Evolutionary conservation across 805 yeast species (phyloP).

Genomic region (Starmerella powellii): DNA sequence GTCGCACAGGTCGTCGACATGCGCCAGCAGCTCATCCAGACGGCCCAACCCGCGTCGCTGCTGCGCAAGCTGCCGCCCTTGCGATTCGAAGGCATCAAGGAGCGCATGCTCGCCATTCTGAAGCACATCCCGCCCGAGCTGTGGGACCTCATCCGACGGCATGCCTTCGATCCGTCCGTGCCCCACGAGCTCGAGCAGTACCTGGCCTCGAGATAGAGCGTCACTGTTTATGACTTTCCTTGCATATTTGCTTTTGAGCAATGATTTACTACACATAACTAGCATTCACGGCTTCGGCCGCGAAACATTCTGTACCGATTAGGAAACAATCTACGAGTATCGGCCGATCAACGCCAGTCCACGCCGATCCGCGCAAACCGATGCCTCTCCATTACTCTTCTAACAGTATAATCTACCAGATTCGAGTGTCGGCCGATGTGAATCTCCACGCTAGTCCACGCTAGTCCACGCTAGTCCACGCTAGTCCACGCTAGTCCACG

Average conservation of each 20-base stretch:
- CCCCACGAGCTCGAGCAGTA: slow-evolving; percentile 14
- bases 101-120: slow-evolving; percentile 66
- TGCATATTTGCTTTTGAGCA: not conserved
- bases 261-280: too few relatives aligned
- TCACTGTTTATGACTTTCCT: not conserved
- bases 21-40: slow-evolving; percentile 47
- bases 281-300: too few relatives aligned
- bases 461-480: too few relatives aligned
- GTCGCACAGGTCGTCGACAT: slow-evolving; percentile 71
- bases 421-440: too few relatives aligned
- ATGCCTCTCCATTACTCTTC: too few relatives aligned
- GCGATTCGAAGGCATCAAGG: slow-evolving; percentile 62
- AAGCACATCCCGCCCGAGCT: slow-evolving; percentile 58
- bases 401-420: too few relatives aligned
- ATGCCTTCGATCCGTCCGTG: slow-evolving; percentile 39
- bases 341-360: too few relatives aligned
- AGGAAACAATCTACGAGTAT: too few relatives aligned
- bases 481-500: too few relatives aligned
- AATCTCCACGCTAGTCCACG: too few relatives aligned
- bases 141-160: slow-evolving; percentile 51
- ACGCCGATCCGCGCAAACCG: too few relatives aligned
- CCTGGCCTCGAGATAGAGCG: not conserved
- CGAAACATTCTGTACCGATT: too few relatives aligned
- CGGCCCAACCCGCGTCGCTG: slow-evolving; percentile 59
- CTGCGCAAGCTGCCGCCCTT: slow-evolving; percentile 61